A percentile compares a stretch with the other conserved stretches of the same genome.
Conservation (phyloP, 2,329 filamentous ascomycete genomes). For the Cladosporium sp. region DNA sequence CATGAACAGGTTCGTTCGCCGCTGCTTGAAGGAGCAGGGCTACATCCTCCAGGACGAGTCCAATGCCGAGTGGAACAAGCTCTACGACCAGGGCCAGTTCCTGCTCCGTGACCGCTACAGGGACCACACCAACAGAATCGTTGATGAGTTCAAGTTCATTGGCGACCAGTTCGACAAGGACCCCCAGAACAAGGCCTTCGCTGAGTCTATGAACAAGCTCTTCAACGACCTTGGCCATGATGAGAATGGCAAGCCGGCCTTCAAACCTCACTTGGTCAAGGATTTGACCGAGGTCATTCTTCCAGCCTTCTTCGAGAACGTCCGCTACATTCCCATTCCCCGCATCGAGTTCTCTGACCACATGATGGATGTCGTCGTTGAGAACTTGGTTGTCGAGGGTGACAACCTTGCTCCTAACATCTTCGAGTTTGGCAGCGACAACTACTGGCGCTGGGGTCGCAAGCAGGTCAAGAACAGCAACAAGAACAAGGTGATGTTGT, state of each 20-base stretch:
- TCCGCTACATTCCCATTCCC: constrained; percentile 88
- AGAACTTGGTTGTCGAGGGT: constrained; percentile 92
- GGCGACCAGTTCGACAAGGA: constrained; percentile 87
- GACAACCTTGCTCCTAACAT: constrained; percentile 97
- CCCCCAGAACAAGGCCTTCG: constrained; percentile 80
- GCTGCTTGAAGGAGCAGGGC: constrained; percentile 82
- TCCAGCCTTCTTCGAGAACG: constrained; percentile 76
- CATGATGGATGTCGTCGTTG: constrained; percentile 81
- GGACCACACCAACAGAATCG: constrained; percentile 77
- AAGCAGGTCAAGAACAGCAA: constrained; percentile 80
- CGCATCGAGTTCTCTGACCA: constrained; percentile 89
- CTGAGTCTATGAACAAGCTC: constrained; percentile 72
- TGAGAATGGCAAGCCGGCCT: constrained; percentile 75
- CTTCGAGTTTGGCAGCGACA: constrained; percentile 83
- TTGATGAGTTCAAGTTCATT: constrained; percentile 89
- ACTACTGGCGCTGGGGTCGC: constrained; percentile 93
- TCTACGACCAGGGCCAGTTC: constrained; percentile 83
- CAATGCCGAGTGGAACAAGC: constrained; percentile 75
- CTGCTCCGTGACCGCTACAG: constrained; percentile 88
- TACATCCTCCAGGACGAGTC: constrained; percentile 83
- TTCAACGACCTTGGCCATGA: constrained; percentile 91
- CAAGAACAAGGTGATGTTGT: constrained; percentile 81
- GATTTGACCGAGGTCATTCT: constrained; percentile 86
- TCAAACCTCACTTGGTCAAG: constrained; percentile 91
- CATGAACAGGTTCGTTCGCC: constrained; percentile 75